A percentile compares a stretch with the other conserved stretches of the same genome.
These are phyloP conservation scores for Syncephalastrum monosporum DNA, from an alignment of 371 early-diverging fungal genomes.

Conservation along the genomic window DNA sequence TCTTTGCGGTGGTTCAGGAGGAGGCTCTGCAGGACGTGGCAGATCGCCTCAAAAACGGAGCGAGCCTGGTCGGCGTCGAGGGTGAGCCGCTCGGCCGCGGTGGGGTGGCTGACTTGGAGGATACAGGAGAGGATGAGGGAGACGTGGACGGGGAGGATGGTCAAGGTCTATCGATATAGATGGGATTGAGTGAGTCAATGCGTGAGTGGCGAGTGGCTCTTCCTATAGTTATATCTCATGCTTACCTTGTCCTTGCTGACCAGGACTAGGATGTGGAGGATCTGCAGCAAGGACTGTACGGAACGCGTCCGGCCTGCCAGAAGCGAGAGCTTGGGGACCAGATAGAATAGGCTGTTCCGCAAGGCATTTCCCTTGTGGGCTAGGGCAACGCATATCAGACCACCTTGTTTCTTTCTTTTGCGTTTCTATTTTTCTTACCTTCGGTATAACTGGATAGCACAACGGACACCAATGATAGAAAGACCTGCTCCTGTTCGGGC, in stretches of 20 bases:
- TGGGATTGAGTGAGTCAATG: no score
- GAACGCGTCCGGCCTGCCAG: conserved; percentile 18
- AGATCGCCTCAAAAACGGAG: conserved; percentile 40
- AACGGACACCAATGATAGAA: conserved; percentile 27
- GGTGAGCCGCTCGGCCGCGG: conserved; percentile 22
- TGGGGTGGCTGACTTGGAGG: conserved; percentile 31
- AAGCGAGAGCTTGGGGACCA: no score
- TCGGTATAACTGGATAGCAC: not conserved
- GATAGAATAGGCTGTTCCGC: no score
- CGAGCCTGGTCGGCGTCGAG: conserved; percentile 21
- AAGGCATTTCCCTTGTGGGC: no score
- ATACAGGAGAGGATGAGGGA: conserved; percentile 38
- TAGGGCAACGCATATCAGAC: no score
- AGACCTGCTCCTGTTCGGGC: conserved; percentile 26
- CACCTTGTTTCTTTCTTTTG: no score
- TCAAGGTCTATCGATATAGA: not conserved
- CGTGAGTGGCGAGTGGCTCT: no score
- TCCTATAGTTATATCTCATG: not conserved
- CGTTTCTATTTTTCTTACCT: no score
- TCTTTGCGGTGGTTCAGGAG: conserved; percentile 47
- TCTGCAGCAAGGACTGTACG: conserved; percentile 36
- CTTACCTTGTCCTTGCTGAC: not conserved
- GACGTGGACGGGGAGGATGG: conserved; percentile 12
- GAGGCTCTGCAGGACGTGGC: conserved; percentile 42
- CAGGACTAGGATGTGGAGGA: not conserved